phyloP scores from a whole-genome alignment of 305 asterid genomes.

The Salvia sclarea region DNA sequence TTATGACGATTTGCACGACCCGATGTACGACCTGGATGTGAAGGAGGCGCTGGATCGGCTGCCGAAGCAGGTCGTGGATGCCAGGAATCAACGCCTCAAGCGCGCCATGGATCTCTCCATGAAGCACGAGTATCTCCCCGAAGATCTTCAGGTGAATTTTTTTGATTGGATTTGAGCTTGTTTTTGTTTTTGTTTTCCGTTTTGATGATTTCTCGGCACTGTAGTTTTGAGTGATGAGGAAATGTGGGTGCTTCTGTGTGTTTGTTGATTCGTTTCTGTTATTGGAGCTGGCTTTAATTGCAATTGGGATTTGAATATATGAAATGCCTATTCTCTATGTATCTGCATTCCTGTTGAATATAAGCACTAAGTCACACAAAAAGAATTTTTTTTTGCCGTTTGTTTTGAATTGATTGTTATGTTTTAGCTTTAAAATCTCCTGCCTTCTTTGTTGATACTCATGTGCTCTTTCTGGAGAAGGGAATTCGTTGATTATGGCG shows the following conservation, averaged over 20 bases:
- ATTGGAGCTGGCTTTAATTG: slow-evolving; percentile 2
- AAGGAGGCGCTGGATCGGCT: slow-evolving; percentile 86
- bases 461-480: not conserved
- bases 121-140: slow-evolving; percentile 73
- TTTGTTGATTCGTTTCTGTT: no score
- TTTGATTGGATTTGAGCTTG: not conserved
- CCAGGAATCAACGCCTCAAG: slow-evolving; percentile 75
- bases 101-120: slow-evolving; percentile 85
- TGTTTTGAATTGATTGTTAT: not conserved
- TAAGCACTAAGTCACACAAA: not conserved
- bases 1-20: slow-evolving; percentile 75
- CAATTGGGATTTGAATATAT: not conserved
- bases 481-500: not conserved
- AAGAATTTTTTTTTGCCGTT: not conserved
- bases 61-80: slow-evolving; percentile 75
- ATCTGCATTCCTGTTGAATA: not conserved
- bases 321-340: not conserved
- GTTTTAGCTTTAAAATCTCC: not conserved
- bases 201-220: not conserved
- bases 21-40: slow-evolving; percentile 67
- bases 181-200: not conserved
- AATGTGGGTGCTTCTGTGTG: not conserved
- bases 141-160: slow-evolving; percentile 61
- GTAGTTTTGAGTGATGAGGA: not conserved
- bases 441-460: not conserved